These are phyloP conservation scores for Citrullus amarus DNA, from an alignment of 306 rosid species.

Conservation along the genomic window DNA sequence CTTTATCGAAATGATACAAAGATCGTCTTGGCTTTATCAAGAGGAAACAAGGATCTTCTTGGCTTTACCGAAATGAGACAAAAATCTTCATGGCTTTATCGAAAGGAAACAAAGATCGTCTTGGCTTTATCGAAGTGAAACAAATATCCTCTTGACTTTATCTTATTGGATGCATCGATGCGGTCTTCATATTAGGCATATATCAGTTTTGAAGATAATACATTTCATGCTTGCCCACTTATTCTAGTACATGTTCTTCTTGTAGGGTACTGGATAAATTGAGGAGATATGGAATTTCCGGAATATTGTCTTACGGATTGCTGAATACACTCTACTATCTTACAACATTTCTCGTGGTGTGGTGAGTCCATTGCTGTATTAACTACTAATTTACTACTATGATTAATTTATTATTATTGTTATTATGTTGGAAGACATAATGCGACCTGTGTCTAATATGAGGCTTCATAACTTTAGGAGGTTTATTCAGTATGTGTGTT, in stretches of 20 bases:
- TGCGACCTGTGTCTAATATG: neutral
- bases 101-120: neutral
- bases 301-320: conserved; percentile 72
- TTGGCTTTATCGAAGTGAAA: neutral
- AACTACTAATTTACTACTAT: neutral
- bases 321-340: conserved; percentile 81
- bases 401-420: no score
- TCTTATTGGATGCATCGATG: neutral
- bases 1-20: neutral
- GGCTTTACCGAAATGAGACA: neutral
- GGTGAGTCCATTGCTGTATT: conserved; percentile 29
- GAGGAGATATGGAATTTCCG: conserved; percentile 71
- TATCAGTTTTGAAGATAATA: neutral
- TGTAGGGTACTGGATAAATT: conserved; percentile 46
- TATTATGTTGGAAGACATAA: neutral
- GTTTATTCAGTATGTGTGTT: neutral
- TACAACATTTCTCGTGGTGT: conserved; percentile 67
- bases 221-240: neutral
- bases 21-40: neutral
- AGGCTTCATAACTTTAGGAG: neutral
- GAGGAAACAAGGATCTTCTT: neutral
- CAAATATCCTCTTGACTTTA: neutral
- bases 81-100: neutral
- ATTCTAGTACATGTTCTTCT: conserved; percentile 14
- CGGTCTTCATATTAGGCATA: neutral